A percentile compares a stretch with the other conserved stretches of the same genome.
Evolutionary conservation across 345 rosid species (phyloP).

Genomic region (Mallotus nudiflorus): DNA sequence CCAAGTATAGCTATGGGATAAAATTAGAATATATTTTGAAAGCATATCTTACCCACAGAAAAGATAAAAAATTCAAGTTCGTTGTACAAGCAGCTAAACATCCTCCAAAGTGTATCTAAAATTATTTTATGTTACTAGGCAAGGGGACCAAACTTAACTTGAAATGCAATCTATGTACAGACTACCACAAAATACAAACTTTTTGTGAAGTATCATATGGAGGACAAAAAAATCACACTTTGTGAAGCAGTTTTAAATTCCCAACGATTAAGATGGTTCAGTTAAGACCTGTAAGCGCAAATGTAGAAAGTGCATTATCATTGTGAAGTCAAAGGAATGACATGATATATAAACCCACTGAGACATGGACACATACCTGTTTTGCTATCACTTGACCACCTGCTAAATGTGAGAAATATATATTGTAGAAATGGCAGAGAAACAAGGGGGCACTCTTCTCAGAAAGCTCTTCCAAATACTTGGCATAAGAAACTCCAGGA

Average conservation of each 20-base stretch:
- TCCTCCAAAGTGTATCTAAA: too few species aligned
- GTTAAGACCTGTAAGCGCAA: neutral
- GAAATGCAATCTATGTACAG: neutral
- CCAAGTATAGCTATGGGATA: too few species aligned
- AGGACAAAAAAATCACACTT: too few species aligned
- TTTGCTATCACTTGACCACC: slow-evolving; percentile 78
- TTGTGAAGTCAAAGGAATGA: neutral
- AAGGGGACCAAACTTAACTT: too few species aligned
- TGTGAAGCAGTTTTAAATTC: neutral
- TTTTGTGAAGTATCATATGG: neutral
- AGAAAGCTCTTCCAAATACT: slow-evolving; percentile 72
- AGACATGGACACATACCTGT: slow-evolving; percentile 41
- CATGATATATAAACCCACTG: neutral
- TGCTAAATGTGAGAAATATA: slow-evolving; percentile 85
- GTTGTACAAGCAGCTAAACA: too few species aligned
- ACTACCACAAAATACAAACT: neutral
- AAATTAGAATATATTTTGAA: too few species aligned
- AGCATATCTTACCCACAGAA: too few species aligned
- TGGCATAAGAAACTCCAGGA: slow-evolving; percentile 62
- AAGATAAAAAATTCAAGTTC: too few species aligned
- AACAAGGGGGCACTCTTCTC: slow-evolving; percentile 69
- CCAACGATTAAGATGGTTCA: neutral
- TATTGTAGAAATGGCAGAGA: slow-evolving; percentile 82
- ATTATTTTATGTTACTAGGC: too few species aligned
- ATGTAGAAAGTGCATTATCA: neutral